phyloP scores from a whole-genome alignment of 2,329 filamentous ascomycete genomes.

The Fusarium devonianum region DNA sequence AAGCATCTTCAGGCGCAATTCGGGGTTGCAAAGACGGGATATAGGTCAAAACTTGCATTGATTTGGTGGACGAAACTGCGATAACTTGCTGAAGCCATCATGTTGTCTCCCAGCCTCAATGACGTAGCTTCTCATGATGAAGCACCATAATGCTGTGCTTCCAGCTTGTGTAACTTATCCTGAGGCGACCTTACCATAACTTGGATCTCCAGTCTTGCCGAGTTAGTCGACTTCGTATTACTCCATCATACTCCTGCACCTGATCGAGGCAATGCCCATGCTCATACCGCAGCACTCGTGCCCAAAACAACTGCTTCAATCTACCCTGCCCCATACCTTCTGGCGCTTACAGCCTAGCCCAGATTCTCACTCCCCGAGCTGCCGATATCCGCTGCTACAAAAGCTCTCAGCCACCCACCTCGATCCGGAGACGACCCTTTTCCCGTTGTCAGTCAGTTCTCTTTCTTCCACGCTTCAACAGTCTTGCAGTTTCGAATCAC shows the following conservation, averaged over 20 bases:
- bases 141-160: not conserved
- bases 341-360: conserved; percentile 8
- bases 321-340: not conserved
- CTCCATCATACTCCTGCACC: no score
- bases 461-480: not conserved
- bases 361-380: conserved; percentile 15
- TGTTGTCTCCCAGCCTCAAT: conserved; percentile 30
- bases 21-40: not conserved
- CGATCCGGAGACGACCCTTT: not conserved
- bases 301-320: not conserved
- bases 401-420: conserved; percentile 30
- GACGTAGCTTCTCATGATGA: conserved; percentile 33
- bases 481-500: not conserved
- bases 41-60: not conserved
- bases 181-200: no score
- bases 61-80: conserved; percentile 4
- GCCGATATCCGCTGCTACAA: conserved; percentile 33
- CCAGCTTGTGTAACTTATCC: not conserved
- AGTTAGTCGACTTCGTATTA: no score
- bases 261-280: no score
- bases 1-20: not conserved
- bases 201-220: no score
- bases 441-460: not conserved
- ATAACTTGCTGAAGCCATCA: conserved; percentile 9
- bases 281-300: no score